Percentiles rank a stretch among this genome's conserved stretches.
Conservation (phyloP, 495 filamentous ascomycete species). For the Hypoxylon rickii region DNA sequence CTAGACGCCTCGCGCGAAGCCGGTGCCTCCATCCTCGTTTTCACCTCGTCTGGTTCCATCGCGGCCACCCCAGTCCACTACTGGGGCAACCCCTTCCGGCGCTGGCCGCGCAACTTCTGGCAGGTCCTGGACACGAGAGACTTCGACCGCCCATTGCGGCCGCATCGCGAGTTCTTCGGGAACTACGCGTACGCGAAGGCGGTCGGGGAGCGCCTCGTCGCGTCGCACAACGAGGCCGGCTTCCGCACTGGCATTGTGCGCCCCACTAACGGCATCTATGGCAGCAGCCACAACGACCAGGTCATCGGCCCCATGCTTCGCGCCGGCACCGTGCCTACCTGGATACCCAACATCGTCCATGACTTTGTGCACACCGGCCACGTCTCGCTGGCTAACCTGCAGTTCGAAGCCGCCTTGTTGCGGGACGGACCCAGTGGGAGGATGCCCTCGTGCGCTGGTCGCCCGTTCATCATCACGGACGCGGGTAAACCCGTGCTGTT, state of each 20-base stretch:
- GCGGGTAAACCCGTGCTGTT: conserved; percentile 41
- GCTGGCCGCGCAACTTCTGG: conserved; percentile 42
- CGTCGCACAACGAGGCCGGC: conserved; percentile 46
- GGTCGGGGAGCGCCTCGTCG: conserved; percentile 58
- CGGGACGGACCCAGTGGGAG: conserved; percentile 33
- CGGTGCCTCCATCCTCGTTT: conserved; percentile 60
- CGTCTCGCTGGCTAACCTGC: conserved; percentile 60
- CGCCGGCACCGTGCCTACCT: conserved; percentile 41
- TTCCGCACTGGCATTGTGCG: conserved; percentile 64
- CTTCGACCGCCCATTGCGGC: conserved; percentile 48
- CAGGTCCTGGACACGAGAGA: conserved; percentile 55
- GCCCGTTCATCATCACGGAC: conserved; percentile 50
- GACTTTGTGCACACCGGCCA: conserved; percentile 61
- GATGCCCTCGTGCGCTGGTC: conserved; percentile 46
- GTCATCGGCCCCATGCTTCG: conserved; percentile 37
- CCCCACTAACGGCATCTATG: conserved; percentile 63
- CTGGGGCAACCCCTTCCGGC: conserved; percentile 56
- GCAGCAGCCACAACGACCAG: conserved; percentile 49
- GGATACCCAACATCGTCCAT: conserved; percentile 56
- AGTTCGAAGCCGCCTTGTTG: conserved; percentile 59
- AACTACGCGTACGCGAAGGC: conserved; percentile 60
- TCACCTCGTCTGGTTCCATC: conserved; percentile 62
- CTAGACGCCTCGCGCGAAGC: conserved; percentile 53
- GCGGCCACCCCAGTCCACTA: conserved; percentile 47
- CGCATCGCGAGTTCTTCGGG: conserved; percentile 56